A percentile compares a stretch with the other conserved stretches of the same genome.
phyloP scores from a whole-genome alignment of 2,329 filamentous ascomycete genomes.

The Cryphonectria nitschkei region DNA sequence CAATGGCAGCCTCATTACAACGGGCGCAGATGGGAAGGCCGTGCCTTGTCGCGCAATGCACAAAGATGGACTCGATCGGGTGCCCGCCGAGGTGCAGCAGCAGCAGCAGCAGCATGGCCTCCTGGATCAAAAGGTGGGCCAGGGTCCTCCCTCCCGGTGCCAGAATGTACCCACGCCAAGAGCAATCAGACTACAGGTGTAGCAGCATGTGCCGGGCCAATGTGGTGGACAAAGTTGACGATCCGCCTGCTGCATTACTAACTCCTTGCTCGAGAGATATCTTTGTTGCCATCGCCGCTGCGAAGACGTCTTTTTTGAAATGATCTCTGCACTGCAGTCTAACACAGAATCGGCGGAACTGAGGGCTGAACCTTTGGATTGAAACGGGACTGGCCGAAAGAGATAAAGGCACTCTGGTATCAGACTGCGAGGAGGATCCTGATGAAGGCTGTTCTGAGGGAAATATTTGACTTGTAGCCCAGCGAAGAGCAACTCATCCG shows the following conservation, averaged over 20 bases:
- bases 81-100: not conserved
- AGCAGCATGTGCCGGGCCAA: slow-evolving; percentile 2
- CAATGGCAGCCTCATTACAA: not conserved
- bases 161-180: not conserved
- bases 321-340: not conserved
- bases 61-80: not conserved
- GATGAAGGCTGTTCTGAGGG: not conserved
- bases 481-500: not conserved
- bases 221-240: not conserved
- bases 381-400: not conserved
- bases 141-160: slow-evolving; percentile 4
- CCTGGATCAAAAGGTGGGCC: not conserved
- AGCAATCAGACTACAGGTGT: not conserved
- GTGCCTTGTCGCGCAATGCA: not conserved
- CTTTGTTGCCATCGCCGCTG: not conserved
- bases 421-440: not conserved
- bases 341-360: not conserved
- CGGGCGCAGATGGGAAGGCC: not conserved
- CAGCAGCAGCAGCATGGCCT: not conserved
- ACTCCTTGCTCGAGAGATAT: not conserved
- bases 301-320: not conserved
- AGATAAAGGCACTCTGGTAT: not conserved
- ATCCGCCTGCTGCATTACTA: not conserved
- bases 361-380: not conserved
- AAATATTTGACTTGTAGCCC: not conserved